A percentile compares a stretch with the other conserved stretches of the same genome.
phyloP scores from a whole-genome alignment of 2,329 filamentous ascomycete species.

The Dothistroma pini region DNA sequence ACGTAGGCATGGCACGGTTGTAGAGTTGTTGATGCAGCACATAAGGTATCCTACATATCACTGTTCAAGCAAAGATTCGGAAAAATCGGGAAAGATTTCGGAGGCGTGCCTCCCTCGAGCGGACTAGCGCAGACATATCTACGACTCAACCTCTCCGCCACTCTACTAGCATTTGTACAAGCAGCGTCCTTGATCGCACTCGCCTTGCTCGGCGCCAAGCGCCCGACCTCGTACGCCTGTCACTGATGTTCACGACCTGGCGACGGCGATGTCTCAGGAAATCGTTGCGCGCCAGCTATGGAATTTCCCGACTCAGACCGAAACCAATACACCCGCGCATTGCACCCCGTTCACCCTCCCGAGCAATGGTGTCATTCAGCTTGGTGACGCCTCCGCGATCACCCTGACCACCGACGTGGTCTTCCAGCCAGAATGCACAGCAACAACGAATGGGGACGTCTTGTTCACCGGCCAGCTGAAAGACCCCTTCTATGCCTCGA shows the following conservation, averaged over 20 bases:
- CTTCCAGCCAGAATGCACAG: constrained; percentile 57
- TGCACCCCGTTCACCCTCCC: constrained; percentile 63
- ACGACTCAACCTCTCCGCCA: background rate
- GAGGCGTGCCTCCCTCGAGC: too few species aligned
- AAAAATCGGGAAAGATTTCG: too few species aligned
- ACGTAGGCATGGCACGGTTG: background rate
- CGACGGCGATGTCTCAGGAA: constrained; percentile 15
- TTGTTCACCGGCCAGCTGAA: constrained; percentile 62
- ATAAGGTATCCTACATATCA: too few species aligned
- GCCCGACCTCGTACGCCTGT: constrained; percentile 4
- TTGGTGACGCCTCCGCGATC: constrained; percentile 52
- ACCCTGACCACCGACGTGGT: constrained; percentile 58
- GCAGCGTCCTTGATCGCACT: constrained; percentile 20
- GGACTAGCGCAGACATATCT: background rate
- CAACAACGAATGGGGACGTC: constrained; percentile 41
- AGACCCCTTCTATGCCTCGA: constrained; percentile 91
- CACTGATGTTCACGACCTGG: constrained; percentile 11
- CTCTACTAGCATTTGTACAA: constrained; percentile 5
- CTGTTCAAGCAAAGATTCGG: too few species aligned
- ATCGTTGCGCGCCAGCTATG: constrained; percentile 33
- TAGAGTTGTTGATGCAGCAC: background rate
- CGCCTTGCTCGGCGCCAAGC: constrained; percentile 20
- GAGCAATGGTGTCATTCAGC: constrained; percentile 53
- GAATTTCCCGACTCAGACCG: constrained; percentile 28
- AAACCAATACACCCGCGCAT: constrained; percentile 32